These are phyloP conservation scores for Glarea lozoyensis DNA, from an alignment of 495 filamentous ascomycete species.

Conservation along the genomic window DNA sequence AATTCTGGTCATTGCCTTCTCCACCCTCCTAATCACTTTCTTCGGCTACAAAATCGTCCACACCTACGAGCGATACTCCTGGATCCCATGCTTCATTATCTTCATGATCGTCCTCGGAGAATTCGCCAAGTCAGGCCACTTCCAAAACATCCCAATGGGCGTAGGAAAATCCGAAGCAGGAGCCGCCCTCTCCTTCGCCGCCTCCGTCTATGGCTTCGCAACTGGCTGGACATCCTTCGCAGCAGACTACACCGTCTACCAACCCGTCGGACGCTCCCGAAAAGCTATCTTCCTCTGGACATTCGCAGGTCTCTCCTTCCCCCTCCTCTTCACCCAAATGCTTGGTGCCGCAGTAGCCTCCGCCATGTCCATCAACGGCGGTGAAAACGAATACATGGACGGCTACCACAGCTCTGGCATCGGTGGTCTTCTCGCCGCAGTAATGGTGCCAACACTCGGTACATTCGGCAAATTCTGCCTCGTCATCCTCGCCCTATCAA, in stretches of 20 bases:
- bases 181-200: conserved; percentile 60
- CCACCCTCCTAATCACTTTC: conserved; percentile 61
- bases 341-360: conserved; percentile 68
- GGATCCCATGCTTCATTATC: conserved; percentile 69
- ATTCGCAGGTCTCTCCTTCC: conserved; percentile 59
- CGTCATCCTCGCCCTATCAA: conserved; percentile 68
- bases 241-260: conserved; percentile 80
- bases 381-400: conserved; percentile 33
- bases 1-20: conserved; percentile 65
- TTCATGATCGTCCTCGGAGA: conserved; percentile 68
- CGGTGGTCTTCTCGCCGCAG: conserved; percentile 62
- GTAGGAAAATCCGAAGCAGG: conserved; percentile 55
- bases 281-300: conserved; percentile 59
- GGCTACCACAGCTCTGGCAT: conserved; percentile 55
- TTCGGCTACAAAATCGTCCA: conserved; percentile 82
- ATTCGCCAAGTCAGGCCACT: conserved; percentile 69
- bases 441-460: conserved; percentile 58
- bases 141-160: conserved; percentile 57
- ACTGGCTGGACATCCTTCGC: conserved; percentile 76
- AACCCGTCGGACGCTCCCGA: conserved; percentile 51
- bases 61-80: conserved; percentile 67
- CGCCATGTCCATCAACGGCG: conserved; percentile 44
- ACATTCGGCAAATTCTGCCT: conserved; percentile 77
- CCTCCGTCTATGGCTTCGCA: conserved; percentile 67
- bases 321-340: conserved; percentile 71